Evolutionary conservation across 441 rosid genomes (phyloP), one percentile per base, ranked within the genome.

Genomic region (Flueggea neowawraea): DNA sequence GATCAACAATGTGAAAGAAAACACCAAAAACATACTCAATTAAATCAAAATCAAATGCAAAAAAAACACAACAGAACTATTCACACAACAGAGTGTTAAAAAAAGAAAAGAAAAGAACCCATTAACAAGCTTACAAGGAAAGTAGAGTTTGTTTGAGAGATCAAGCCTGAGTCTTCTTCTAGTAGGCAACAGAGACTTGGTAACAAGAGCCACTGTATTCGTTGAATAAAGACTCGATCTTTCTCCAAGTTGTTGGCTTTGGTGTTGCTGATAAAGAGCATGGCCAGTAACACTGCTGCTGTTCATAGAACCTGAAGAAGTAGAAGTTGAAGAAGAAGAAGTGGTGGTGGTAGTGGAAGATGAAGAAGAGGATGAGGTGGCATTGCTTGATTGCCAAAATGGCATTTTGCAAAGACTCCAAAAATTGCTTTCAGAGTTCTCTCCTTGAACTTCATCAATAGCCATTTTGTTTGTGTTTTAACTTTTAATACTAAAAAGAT

Each of bases 181-280:
- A 31, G 90, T 74, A 14, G 94, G 94, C 76, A 87, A 69, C 62
- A 87, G 64, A 28, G 90, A 82, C 78, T 75, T 87, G 36, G 94
- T 84, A 59, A 86, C 73, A 57, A 82, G 71, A 47, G 87, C 80
- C 58, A 86, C 75, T 10, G 79, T 65, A 53, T 31, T 77, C 6
- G 85, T 60, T 45, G 82, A 61, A 56, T 66, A 61, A 63, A 48
- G 56, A 61, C 2, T 50, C 16, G 85, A 72, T 70, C 80, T 73
- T 62, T 71, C 83, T 12, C 71, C 75, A 28, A 65, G 49, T 11
- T 75, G 82, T 55, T 59, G 69, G 55, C 60, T 68, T 44, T 69
- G 77, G 73, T 52, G 73, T 60, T 64, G 84, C 57, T 77, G 80
- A 61, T 59, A 65, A 51, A 9, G 64, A 51, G 47, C 62, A 49